Percentiles rank a stretch among this genome's conserved stretches.
Evolutionary conservation across 805 yeast species (phyloP).

Genomic region (Saccharomycopsis microspora): DNA sequence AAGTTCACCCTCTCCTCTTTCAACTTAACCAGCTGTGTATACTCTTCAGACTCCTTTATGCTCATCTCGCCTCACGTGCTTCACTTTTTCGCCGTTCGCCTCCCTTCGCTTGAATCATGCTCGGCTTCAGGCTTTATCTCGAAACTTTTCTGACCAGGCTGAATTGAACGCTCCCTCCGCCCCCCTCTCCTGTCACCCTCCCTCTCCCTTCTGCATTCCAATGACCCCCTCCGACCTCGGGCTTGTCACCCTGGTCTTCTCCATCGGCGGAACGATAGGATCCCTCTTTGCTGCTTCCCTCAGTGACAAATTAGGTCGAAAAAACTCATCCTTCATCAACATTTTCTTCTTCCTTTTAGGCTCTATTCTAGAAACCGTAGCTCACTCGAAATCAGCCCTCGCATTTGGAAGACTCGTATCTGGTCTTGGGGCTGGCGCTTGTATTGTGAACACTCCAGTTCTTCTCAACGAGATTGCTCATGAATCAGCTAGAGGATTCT

Average conservation of each 20-base stretch:
- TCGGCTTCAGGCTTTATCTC: background rate
- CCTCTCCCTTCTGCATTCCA: conserved; percentile 36
- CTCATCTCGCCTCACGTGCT: background rate
- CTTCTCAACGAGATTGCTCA: conserved; percentile 78
- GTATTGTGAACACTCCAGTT: conserved; percentile 77
- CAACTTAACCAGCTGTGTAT: background rate
- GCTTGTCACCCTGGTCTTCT: conserved; percentile 62
- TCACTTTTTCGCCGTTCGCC: background rate
- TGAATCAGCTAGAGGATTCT: conserved; percentile 48
- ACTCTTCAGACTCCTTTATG: background rate
- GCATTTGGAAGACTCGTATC: conserved; percentile 62
- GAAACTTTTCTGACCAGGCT: conserved; percentile 27
- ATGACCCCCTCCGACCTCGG: conserved; percentile 53
- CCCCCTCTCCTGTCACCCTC: conserved; percentile 43
- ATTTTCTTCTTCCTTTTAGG: conserved; percentile 47
- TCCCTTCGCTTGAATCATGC: background rate
- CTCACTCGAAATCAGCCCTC: conserved; percentile 33
- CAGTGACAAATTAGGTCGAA: conserved; percentile 60
- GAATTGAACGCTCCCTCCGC: conserved; percentile 86
- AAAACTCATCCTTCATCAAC: conserved; percentile 38
- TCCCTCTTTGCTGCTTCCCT: conserved; percentile 56
- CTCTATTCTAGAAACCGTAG: conserved; percentile 43
- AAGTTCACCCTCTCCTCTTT: too few relatives aligned
- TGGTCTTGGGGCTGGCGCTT: conserved; percentile 82
- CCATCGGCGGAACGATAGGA: conserved; percentile 76